Percentiles rank a stretch among this genome's conserved stretches.
These are phyloP conservation scores for Phaeodactylum tricornutum DNA, from an alignment of 108 stramenopile genomes.

Conservation along the genomic window DNA sequence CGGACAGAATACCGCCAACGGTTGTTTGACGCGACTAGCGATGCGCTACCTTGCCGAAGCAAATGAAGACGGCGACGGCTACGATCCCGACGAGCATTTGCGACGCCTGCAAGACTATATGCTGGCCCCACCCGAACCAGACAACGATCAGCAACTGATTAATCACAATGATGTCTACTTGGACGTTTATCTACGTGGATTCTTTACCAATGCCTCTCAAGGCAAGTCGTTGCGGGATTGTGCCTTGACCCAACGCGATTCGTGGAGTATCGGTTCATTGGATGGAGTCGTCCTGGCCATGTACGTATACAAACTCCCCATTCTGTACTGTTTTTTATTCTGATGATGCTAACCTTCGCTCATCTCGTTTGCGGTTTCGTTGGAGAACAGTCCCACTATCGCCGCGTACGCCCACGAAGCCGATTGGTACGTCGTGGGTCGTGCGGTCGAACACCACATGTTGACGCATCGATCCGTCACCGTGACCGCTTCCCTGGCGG, in stretches of 20 bases:
- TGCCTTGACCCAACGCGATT: conserved; percentile 15
- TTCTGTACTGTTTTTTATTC: too few species aligned
- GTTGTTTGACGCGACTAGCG: conserved; percentile 13
- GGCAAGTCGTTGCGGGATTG: conserved; percentile 13
- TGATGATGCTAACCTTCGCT: too few species aligned
- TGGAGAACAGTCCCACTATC: too few species aligned
- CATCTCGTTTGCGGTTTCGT: too few species aligned
- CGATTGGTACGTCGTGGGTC: conserved; percentile 15
- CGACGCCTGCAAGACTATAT: conserved; percentile 12
- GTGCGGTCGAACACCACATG: conserved; percentile 20
- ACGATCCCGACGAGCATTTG: conserved; percentile 15
- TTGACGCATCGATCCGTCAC: conserved; percentile 16
- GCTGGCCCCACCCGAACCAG: conserved; percentile 7
- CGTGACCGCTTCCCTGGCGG: conserved; percentile 13
- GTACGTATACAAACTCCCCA: too few species aligned
- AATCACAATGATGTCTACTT: conserved; percentile 20
- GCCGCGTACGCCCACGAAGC: conserved; percentile 18
- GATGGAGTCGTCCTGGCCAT: conserved; percentile 22
- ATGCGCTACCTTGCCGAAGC: conserved; percentile 15
- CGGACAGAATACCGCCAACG: conserved; percentile 22
- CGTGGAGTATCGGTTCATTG: conserved; percentile 18
- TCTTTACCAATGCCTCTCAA: conserved; percentile 17
- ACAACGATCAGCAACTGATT: conserved; percentile 9
- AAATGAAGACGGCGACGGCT: conserved; percentile 13
- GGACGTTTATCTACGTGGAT: conserved; percentile 18